A percentile compares a stretch with the other conserved stretches of the same genome.
Conservation (phyloP, 1,139 yeast genomes). For the Zygoascus meyerae region DNA sequence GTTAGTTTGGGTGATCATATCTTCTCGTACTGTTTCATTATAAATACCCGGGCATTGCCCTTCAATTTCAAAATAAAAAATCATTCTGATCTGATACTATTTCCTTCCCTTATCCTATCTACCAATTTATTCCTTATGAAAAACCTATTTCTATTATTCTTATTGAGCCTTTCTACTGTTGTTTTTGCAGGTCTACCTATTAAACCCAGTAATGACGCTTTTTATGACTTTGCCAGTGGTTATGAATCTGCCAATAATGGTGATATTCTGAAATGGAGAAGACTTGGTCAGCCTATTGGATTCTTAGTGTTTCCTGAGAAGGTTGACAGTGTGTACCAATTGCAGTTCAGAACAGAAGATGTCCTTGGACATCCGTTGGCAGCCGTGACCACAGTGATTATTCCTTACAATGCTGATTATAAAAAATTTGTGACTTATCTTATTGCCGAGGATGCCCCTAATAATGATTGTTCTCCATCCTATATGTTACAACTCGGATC, state of each 20-base stretch:
- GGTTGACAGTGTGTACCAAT: conserved; percentile 18
- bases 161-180: neutral
- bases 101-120: too few relatives aligned
- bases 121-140: too few relatives aligned
- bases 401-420: conserved; percentile 21
- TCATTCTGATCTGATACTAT: too few relatives aligned
- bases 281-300: conserved; percentile 10
- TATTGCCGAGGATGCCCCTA: conserved; percentile 27
- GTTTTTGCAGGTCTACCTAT: neutral
- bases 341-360: conserved; percentile 22
- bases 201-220: neutral
- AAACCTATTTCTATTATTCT: too few relatives aligned
- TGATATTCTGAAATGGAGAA: conserved; percentile 18
- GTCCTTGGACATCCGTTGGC: conserved; percentile 18
- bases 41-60: too few relatives aligned
- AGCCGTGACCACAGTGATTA: conserved; percentile 27
- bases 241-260: conserved; percentile 15
- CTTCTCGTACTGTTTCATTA: too few relatives aligned
- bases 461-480: conserved; percentile 28
- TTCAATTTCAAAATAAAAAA: too few relatives aligned
- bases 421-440: conserved; percentile 26
- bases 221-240: conserved; percentile 15
- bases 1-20: too few relatives aligned
- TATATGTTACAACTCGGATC: conserved; percentile 20
- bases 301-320: conserved; percentile 7